Evolutionary conservation across 768 basidiomycete species (phyloP).

Genomic region (Chlorophyllum brunneum): DNA sequence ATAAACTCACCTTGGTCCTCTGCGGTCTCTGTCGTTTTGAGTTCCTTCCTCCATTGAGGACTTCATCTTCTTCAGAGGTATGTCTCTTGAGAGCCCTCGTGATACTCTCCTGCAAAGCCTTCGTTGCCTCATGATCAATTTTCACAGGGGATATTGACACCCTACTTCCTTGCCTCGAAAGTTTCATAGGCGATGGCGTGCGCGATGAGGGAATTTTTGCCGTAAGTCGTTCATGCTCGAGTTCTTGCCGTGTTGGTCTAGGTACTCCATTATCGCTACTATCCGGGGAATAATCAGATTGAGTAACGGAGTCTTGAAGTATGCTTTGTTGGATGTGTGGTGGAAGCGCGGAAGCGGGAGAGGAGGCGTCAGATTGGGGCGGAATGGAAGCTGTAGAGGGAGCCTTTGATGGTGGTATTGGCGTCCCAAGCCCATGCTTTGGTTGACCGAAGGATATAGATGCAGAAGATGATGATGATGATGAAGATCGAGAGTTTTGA

Average conservation of each 20-base stretch:
- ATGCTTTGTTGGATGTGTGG: neutral
- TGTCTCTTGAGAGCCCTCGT: slow-evolving; percentile 64
- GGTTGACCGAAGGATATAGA: slow-evolving; percentile 6
- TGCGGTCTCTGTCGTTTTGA: slow-evolving; percentile 35
- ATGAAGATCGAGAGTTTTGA: neutral
- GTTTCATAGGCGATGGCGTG: slow-evolving; percentile 52
- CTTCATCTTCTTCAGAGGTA: slow-evolving; percentile 36
- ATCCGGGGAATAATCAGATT: neutral
- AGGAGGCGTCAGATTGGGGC: slow-evolving; percentile 10
- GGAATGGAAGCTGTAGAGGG: neutral
- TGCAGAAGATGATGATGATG: neutral
- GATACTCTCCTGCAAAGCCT: slow-evolving; percentile 65
- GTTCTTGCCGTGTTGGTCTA: slow-evolving; percentile 17
- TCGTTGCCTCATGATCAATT: slow-evolving; percentile 45
- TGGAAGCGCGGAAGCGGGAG: slow-evolving; percentile 7
- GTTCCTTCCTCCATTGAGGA: slow-evolving; percentile 11
- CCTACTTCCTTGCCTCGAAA: slow-evolving; percentile 20
- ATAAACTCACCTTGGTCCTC: slow-evolving; percentile 27
- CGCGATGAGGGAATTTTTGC: slow-evolving; percentile 56
- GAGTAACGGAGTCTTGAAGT: neutral
- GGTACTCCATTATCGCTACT: neutral
- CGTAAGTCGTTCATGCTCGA: slow-evolving; percentile 22
- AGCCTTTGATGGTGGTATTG: neutral
- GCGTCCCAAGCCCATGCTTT: neutral
- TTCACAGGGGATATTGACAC: slow-evolving; percentile 37